phyloP scores from a whole-genome alignment of 257 asterid genomes.

The Salvia splendens region DNA sequence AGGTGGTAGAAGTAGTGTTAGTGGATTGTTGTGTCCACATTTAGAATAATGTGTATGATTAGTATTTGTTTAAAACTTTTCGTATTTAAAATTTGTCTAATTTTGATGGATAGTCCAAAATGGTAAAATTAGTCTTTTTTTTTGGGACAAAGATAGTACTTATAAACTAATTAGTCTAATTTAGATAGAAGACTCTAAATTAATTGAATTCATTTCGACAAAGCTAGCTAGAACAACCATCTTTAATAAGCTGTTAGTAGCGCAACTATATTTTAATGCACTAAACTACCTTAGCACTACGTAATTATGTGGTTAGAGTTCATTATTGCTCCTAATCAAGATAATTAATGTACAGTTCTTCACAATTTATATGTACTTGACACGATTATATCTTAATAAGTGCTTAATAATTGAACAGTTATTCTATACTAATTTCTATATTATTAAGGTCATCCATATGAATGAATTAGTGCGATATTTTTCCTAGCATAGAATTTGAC shows the following conservation, averaged over 20 bases:
- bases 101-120: no score
- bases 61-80: no score
- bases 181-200: background rate
- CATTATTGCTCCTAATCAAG: conserved; percentile 18
- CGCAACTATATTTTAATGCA: background rate
- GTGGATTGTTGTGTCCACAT: no score
- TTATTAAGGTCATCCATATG: background rate
- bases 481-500: background rate
- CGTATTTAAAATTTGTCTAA: no score
- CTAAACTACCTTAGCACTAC: conserved; percentile 6
- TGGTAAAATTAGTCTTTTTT: no score
- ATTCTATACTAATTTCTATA: background rate
- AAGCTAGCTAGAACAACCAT: background rate
- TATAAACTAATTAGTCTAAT: background rate
- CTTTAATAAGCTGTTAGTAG: conserved; percentile 3
- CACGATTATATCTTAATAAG: conserved; percentile 11
- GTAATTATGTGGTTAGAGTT: conserved; percentile 24
- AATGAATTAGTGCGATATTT: background rate
- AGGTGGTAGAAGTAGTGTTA: no score
- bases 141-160: no score
- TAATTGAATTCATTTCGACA: background rate
- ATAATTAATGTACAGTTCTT: conserved; percentile 14
- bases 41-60: no score
- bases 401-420: conserved; percentile 5
- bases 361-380: background rate